These are phyloP conservation scores for Pythium graminicola DNA, from an alignment of 352 stramenopile species.

Conservation along the genomic window DNA sequence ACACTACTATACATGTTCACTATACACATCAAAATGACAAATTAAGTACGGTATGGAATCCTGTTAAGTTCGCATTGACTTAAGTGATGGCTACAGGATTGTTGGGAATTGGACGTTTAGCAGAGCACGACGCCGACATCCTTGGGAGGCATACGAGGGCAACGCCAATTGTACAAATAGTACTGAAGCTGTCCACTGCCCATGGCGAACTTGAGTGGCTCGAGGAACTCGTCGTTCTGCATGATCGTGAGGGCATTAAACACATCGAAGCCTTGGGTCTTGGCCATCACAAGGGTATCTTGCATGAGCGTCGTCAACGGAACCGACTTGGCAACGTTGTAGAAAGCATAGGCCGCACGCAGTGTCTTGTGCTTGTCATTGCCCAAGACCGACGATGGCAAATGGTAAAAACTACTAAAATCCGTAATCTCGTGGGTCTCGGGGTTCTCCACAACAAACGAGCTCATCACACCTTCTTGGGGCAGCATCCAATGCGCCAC, in stretches of 20 bases:
- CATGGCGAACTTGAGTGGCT: constrained; percentile 55
- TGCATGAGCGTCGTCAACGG: constrained; percentile 58
- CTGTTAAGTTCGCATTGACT: constrained; percentile 13
- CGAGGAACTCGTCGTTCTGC: constrained; percentile 51
- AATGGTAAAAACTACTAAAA: constrained; percentile 96
- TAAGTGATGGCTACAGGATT: not conserved
- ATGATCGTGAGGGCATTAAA: constrained; percentile 71
- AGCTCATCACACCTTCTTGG: constrained; percentile 91
- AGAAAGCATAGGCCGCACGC: constrained; percentile 98
- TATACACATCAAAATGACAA: too few relatives aligned
- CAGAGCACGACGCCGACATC: constrained; percentile 49
- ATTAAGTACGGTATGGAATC: not conserved
- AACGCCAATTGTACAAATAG: constrained; percentile 79
- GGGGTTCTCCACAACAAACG: constrained; percentile 87
- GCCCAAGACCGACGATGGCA: constrained; percentile 95
- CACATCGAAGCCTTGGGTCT: constrained; percentile 46
- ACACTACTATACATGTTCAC: not conserved
- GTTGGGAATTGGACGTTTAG: not conserved
- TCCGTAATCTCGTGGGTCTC: constrained; percentile 85
- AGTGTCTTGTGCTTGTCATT: constrained; percentile 94
- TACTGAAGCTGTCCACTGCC: constrained; percentile 61
- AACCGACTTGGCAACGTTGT: constrained; percentile 89
- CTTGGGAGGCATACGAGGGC: constrained; percentile 44
- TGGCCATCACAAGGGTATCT: constrained; percentile 51
- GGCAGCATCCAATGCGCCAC: constrained; percentile 97